These are phyloP conservation scores for Mortierella antarctica DNA, from an alignment of 192 early-diverging fungal species.

Conservation along the genomic window DNA sequence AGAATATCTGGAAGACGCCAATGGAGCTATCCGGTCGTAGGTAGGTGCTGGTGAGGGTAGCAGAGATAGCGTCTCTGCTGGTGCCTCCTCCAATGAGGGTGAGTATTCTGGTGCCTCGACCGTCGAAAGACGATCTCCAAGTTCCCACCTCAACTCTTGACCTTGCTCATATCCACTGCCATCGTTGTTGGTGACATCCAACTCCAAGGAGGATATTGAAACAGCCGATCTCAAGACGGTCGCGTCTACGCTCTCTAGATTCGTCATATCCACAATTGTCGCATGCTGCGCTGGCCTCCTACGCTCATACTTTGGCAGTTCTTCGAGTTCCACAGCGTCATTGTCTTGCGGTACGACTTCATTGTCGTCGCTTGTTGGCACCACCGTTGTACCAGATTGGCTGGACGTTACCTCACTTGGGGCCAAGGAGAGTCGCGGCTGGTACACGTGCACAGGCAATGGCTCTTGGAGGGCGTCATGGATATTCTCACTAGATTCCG, in stretches of 20 bases:
- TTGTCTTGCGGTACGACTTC: not conserved
- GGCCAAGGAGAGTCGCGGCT: conserved; percentile 6
- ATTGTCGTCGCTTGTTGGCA: not conserved
- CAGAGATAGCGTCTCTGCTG: too few relatives aligned
- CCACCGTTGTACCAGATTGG: not conserved
- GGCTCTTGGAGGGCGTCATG: not conserved
- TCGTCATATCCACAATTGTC: conserved; percentile 29
- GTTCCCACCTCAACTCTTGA: too few relatives aligned
- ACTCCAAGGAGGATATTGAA: too few relatives aligned
- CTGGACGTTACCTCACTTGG: not conserved
- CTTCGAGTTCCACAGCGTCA: conserved; percentile 19
- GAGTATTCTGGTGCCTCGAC: too few relatives aligned
- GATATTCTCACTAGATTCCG: not conserved
- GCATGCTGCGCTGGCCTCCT: conserved; percentile 15
- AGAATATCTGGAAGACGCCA: too few relatives aligned
- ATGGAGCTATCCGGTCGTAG: too few relatives aligned
- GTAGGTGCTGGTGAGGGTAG: too few relatives aligned
- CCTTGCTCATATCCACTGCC: too few relatives aligned
- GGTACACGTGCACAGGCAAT: conserved; percentile 20
- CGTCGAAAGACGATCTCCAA: too few relatives aligned
- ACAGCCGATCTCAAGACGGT: conserved; percentile 2
- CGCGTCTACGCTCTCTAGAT: conserved; percentile 16
- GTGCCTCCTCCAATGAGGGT: too few relatives aligned
- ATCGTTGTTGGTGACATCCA: conserved; percentile 6
- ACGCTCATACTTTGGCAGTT: conserved; percentile 28